Percentiles rank a stretch among this genome's conserved stretches.
Evolutionary conservation across 306 rosid species (phyloP).

Genomic region (Vigna hirtella): DNA sequence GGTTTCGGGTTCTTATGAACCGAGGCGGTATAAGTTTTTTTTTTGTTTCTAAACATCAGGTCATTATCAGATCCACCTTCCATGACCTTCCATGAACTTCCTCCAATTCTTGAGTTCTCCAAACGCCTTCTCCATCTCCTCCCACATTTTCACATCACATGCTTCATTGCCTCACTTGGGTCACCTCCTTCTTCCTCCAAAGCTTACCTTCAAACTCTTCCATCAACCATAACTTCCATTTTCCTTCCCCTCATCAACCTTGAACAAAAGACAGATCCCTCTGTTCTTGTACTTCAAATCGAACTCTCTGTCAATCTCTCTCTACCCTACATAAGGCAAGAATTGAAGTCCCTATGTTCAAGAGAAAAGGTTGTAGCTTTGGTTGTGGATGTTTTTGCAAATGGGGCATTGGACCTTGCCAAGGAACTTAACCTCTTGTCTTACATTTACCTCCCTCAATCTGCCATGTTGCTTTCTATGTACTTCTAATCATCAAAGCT

Average conservation of each 20-base stretch:
- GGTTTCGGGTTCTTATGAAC: no score
- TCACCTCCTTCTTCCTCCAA: conserved; percentile 17
- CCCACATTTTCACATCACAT: conserved; percentile 49
- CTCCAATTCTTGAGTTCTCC: no score
- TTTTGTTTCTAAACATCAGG: no score
- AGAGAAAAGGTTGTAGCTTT: conserved; percentile 38
- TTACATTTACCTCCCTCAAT: no score
- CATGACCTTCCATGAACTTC: no score
- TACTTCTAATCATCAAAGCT: no score
- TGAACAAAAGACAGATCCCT: background rate
- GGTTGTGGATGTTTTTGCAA: conserved; percentile 47
- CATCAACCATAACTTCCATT: conserved; percentile 38
- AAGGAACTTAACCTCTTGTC: no score
- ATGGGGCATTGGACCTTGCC: conserved; percentile 40
- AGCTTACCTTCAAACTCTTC: conserved; percentile 44
- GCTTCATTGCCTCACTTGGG: conserved; percentile 45
- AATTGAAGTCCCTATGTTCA: conserved; percentile 21
- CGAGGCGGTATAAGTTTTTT: no score
- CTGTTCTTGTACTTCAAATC: conserved; percentile 33
- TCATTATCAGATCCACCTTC: no score
- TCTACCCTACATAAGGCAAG: conserved; percentile 34
- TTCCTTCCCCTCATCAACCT: conserved; percentile 20
- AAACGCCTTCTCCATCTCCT: no score
- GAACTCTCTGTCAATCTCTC: conserved; percentile 38
- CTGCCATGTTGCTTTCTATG: no score